phyloP scores from a whole-genome alignment of 2,329 filamentous ascomycete genomes.

The Sporothrix dimorphospora region DNA sequence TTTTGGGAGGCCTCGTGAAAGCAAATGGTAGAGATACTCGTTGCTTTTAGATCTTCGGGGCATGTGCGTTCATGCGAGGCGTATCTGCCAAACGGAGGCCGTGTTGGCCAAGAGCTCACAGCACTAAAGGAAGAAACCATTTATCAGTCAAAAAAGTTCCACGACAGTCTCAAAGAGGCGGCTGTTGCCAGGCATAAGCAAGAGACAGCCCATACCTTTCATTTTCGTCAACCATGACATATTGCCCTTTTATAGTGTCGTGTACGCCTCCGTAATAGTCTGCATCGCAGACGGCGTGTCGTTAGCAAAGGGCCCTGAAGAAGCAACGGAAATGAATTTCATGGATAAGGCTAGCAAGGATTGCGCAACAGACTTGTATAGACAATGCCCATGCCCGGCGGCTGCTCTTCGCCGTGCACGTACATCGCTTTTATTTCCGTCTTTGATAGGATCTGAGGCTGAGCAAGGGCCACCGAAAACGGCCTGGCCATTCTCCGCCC shows the following conservation, averaged over 20 bases:
- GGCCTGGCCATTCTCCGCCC: background rate
- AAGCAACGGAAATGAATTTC: background rate
- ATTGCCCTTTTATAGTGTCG: constrained; percentile 43
- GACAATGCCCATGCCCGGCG: constrained; percentile 47
- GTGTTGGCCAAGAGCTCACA: background rate
- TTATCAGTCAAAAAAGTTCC: background rate
- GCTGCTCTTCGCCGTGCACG: constrained; percentile 42
- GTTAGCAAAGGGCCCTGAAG: background rate
- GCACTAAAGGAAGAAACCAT: background rate
- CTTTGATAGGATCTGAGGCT: background rate
- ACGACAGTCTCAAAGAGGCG: too few relatives aligned
- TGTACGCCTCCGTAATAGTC: background rate
- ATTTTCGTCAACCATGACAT: constrained; percentile 50
- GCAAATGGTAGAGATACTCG: constrained; percentile 51
- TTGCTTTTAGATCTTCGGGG: constrained; percentile 23
- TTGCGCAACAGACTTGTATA: constrained; percentile 46
- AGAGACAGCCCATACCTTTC: constrained; percentile 42
- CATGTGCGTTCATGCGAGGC: background rate
- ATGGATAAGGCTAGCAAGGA: constrained; percentile 12
- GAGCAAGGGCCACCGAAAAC: background rate
- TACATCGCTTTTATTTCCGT: constrained; percentile 29
- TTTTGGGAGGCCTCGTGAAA: constrained; percentile 49
- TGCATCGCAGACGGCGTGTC: constrained; percentile 39
- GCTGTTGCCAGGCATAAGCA: background rate
- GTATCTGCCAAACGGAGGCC: background rate